Percentiles rank a stretch among this genome's conserved stretches.
Conservation (phyloP, 2,329 filamentous ascomycete species). For the Hysterium pulicare region DNA sequence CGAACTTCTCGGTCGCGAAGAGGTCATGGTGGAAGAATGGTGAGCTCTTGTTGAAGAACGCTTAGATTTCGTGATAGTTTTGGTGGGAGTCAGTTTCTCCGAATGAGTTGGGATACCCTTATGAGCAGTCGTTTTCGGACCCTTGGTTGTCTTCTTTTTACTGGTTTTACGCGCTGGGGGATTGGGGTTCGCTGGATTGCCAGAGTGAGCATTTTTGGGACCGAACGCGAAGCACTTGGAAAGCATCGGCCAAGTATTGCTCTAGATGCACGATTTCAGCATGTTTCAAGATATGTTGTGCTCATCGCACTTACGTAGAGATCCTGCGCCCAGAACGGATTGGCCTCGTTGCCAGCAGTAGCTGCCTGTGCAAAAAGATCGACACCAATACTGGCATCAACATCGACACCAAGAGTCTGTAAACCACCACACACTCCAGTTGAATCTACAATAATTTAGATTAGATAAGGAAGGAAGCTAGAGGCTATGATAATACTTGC, state of each 20-base stretch:
- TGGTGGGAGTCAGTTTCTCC: no score
- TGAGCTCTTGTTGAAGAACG: constrained; percentile 1
- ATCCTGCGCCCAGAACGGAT: constrained; percentile 14
- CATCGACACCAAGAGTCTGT: constrained; percentile 16
- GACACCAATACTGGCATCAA: constrained; percentile 13
- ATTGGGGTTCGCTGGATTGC: no score
- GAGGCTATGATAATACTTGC: not conserved
- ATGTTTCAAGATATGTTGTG: not conserved
- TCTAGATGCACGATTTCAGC: constrained; percentile 3
- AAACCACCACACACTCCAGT: constrained; percentile 13
- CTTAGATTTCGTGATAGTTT: not conserved
- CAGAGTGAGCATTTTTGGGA: constrained; percentile 4
- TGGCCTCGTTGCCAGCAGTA: constrained; percentile 11
- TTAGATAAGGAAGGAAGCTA: no score
- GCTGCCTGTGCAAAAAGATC: constrained; percentile 12
- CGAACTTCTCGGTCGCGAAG: not conserved
- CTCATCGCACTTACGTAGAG: constrained; percentile 9
- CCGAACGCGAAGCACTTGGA: constrained; percentile 15
- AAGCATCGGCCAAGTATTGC: constrained; percentile 11
- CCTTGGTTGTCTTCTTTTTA: no score
- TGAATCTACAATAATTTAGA: constrained; percentile 1
- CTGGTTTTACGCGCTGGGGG: no score
- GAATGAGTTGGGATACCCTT: no score
- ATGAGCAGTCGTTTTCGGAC: no score
- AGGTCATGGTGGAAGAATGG: no score